These are phyloP conservation scores for Remersonia thermophila DNA, from an alignment of 2,329 filamentous ascomycete species.

Conservation along the genomic window DNA sequence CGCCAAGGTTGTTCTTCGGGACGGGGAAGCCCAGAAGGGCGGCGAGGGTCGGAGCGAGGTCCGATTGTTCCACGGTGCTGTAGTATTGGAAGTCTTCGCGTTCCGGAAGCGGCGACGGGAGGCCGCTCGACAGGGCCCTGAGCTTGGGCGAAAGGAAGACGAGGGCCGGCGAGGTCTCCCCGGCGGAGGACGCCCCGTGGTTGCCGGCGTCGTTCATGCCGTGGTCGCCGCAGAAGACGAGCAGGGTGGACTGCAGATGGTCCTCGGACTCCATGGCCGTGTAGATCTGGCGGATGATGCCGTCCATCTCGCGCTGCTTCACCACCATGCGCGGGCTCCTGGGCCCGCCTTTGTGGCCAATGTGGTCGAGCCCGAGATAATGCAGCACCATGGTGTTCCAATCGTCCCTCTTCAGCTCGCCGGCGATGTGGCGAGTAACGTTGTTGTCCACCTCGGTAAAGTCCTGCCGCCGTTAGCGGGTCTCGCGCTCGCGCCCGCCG, in stretches of 20 bases:
- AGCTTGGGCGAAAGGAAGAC: conserved; percentile 85
- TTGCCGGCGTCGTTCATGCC: conserved; percentile 99
- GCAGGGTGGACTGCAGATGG: conserved; percentile 64
- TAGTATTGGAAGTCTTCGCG: conserved; percentile 74
- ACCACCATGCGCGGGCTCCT: conserved; percentile 79
- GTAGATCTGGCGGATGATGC: conserved; percentile 64
- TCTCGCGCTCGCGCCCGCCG: neutral
- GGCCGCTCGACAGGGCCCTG: conserved; percentile 35
- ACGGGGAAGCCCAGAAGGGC: conserved; percentile 78
- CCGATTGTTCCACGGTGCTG: conserved; percentile 76
- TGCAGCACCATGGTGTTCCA: conserved; percentile 94
- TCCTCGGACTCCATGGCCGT: conserved; percentile 55
- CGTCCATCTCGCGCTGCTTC: conserved; percentile 92
- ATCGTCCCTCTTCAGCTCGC: conserved; percentile 63
- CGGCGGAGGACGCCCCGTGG: conserved; percentile 84
- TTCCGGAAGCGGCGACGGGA: conserved; percentile 42
- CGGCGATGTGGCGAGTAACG: conserved; percentile 77
- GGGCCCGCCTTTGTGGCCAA: conserved; percentile 91
- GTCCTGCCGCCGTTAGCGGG: conserved; percentile 44
- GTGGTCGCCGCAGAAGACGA: conserved; percentile 86
- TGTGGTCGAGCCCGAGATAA: conserved; percentile 91
- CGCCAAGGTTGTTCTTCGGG: conserved; percentile 79
- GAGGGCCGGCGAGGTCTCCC: conserved; percentile 86
- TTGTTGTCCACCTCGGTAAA: conserved; percentile 98
- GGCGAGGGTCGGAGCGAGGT: conserved; percentile 80